Base-by-base conservation (phyloP, 108 stramenopile species). In the Cyclotella baltica region DNA sequence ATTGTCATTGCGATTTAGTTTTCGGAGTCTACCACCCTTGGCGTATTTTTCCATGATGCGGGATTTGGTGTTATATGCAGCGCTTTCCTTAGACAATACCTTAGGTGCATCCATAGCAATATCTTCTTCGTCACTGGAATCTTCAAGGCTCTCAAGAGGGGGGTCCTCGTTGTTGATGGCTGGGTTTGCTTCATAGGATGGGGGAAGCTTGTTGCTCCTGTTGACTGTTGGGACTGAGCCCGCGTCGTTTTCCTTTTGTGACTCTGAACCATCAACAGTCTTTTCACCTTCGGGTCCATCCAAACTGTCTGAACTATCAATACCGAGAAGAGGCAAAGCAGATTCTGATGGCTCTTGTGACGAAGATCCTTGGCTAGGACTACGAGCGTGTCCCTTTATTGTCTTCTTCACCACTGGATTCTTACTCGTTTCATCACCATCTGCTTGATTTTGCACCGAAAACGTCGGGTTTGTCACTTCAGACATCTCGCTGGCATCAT, bases 1-100 rank as follows among this genome's bases (percentile, higher is more conserved):
- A 36, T 36, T 66, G 23, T 53, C 63, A 25, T 38, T 56, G 27
- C 52, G 48, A 62, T 20, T 48, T 47, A 27, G 57, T 64, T 69
- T 70, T 19, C 76, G 33, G 23, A 68, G 56, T 57, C 63, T 83
- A 33, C 82, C 78, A 43, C 59, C 74, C 51, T 70, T 79, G 34
- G 73, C 51, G 38, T 75, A 79, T 34, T 75, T 83, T 13, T 73
- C 67, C 53, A 79, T 38, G 35, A 79, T 83, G 16, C 82, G 77
- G 18, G 77, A 73, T 37, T 83, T 83, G 29, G 77, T 73, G 19
- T 51, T 51, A 27, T 37, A 56, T 35, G 64, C 31, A 28, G 62
- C 43, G 33, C 16, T 47, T 25, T 28, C 18, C 31, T 72, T 35
- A 16, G 66, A 63, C n/a, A n/a, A n/a, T 11, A 38, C 58, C 11